These are phyloP conservation scores for Yamadazyma dushanensis DNA, from an alignment of 1,139 yeast species.

Conservation along the genomic window DNA sequence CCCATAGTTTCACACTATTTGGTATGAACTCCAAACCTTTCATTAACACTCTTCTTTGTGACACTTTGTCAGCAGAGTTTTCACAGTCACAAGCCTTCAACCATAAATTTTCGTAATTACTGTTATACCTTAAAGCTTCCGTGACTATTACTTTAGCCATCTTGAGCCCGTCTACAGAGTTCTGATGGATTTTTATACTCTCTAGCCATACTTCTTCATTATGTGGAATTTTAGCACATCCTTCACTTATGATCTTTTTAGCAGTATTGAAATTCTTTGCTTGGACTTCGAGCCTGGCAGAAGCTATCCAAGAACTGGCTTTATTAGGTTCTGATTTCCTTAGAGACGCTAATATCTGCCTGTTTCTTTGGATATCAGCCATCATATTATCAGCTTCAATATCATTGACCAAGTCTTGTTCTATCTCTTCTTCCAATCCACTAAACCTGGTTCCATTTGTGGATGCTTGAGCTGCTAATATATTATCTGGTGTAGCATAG, in stretches of 20 bases:
- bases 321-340: conserved; percentile 72
- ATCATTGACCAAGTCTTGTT: conserved; percentile 25
- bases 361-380: conserved; percentile 40
- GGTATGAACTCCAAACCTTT: conserved; percentile 60
- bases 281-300: conserved; percentile 76
- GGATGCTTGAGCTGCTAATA: conserved; percentile 30
- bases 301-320: conserved; percentile 84
- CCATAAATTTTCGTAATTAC: conserved; percentile 69
- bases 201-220: conserved; percentile 84
- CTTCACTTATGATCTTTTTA: conserved; percentile 61
- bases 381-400: conserved; percentile 32
- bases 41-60: conserved; percentile 59
- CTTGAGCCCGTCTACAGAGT: conserved; percentile 39
- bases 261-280: conserved; percentile 62
- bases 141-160: conserved; percentile 58
- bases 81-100: conserved; percentile 67
- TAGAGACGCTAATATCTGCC: conserved; percentile 65
- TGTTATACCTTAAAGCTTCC: conserved; percentile 61
- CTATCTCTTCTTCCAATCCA: conserved; percentile 35
- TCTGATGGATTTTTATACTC: conserved; percentile 62
- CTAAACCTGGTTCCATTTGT: conserved; percentile 22
- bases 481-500: conserved; percentile 82
- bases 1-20: conserved; percentile 51
- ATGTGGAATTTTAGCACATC: conserved; percentile 67
- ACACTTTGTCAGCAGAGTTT: conserved; percentile 38